These are phyloP conservation scores for Fusarium algeriense DNA, from an alignment of 2,329 filamentous ascomycete genomes.

Conservation along the genomic window DNA sequence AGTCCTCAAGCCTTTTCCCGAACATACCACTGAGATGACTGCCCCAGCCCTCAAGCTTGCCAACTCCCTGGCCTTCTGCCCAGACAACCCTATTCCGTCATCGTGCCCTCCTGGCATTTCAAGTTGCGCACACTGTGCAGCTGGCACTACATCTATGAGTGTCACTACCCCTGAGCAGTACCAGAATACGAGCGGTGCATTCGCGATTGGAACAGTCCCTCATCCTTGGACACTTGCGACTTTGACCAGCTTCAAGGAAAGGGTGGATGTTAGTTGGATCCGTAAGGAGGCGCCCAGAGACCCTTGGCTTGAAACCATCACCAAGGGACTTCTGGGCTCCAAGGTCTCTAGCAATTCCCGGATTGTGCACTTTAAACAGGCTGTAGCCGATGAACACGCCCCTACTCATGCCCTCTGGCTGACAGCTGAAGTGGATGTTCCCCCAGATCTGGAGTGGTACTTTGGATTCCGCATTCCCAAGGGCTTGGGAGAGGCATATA, in stretches of 20 bases:
- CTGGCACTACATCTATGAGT: conserved; percentile 71
- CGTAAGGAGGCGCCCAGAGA: conserved; percentile 79
- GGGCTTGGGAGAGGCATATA: conserved; percentile 57
- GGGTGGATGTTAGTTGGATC: conserved; percentile 73
- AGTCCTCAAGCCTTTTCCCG: conserved; percentile 82
- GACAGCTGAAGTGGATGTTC: conserved; percentile 73
- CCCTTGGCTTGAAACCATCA: conserved; percentile 79
- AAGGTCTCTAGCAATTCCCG: conserved; percentile 72
- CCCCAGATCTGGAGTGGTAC: conserved; percentile 85
- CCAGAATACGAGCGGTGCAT: conserved; percentile 77
- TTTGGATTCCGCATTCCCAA: conserved; percentile 87
- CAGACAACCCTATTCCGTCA: conserved; percentile 76
- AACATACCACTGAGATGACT: conserved; percentile 80
- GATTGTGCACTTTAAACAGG: conserved; percentile 82
- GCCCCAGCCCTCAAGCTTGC: conserved; percentile 79
- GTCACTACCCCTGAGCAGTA: conserved; percentile 76
- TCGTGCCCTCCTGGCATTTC: conserved; percentile 87
- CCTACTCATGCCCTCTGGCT: conserved; percentile 81
- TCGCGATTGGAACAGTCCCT: conserved; percentile 87
- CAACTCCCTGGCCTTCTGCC: conserved; percentile 79
- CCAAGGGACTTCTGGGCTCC: conserved; percentile 74
- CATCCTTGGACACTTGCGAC: conserved; percentile 88
- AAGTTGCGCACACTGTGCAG: conserved; percentile 78
- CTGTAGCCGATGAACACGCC: conserved; percentile 77
- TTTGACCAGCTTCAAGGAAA: conserved; percentile 71